Evolutionary conservation across 441 rosid genomes (phyloP), one percentile per base, ranked within the genome.

Genomic region (Capsella rubella): DNA sequence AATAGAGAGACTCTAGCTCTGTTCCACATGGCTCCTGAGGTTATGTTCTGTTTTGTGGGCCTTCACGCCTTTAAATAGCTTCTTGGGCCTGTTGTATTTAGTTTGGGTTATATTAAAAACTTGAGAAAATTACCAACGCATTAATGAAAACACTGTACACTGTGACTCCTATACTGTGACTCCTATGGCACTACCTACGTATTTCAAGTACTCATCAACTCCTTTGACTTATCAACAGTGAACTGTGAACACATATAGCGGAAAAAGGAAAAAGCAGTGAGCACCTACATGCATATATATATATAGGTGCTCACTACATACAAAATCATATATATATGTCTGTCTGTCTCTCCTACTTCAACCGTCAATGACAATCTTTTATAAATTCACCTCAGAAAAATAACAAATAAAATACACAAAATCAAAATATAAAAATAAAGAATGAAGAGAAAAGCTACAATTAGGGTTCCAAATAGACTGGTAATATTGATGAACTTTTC

Each of bases 401-500:
- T 8, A 63, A 69, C 53, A 61, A 54, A 25, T 5, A 21, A 54
- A 53, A 37, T 11, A 55, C 51, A 29, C 55, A 42, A 66, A 66
- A 60, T 56, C 32, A 37, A 35, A 71, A 64, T 4, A 27, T 4
- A 27, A 79, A 61, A 40, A 52, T 2, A 54, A 56, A 45, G 13
- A 15, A 67, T 64, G 18, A 50, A 37, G 32, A 25, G 40, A 49
- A 27, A 49, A 18, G 25, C 28, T 5, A 42, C 64, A 80, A 47
- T 82, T 78, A 83, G 27, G 72, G 51, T 74, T 83, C 80, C 66
- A 78, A 82, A 62, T 81, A 81, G 56, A 80, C 54, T 8, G 89
- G 87, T 65, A 81, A 78, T 63, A 87, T 74, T 61, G 79, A 69
- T n/a, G 85, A 80, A 63, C 82, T 92, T 79, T 81, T 87, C 15